Conservation (phyloP, 2,329 filamentous ascomycete genomes). For the Bipolaris cookei region DNA sequence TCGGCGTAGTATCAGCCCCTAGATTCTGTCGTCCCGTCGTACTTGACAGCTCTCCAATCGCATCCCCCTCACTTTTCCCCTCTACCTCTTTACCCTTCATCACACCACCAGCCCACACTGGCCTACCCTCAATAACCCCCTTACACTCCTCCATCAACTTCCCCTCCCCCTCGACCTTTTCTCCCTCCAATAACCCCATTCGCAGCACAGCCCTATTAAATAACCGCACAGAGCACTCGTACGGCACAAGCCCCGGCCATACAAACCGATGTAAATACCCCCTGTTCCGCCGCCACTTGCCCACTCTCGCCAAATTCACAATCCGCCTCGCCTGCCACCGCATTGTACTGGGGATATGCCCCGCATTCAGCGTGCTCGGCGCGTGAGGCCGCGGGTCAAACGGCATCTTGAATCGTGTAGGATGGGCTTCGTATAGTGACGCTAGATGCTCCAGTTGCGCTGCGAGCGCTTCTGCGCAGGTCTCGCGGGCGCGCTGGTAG, state of each 20-base stretch:
- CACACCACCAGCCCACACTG: neutral
- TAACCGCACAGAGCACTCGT: conserved; percentile 10
- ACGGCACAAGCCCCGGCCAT: conserved; percentile 17
- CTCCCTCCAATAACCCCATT: neutral
- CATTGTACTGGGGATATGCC: conserved; percentile 6
- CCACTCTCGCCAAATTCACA: neutral
- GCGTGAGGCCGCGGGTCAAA: conserved; percentile 10
- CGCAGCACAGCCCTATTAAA: conserved; percentile 2
- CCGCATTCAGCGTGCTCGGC: conserved; percentile 1
- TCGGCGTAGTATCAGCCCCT: neutral
- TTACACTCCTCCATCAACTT: neutral
- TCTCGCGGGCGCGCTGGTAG: conserved; percentile 9
- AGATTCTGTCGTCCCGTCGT: neutral
- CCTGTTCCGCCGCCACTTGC: neutral
- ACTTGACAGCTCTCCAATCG: neutral
- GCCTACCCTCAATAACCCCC: neutral
- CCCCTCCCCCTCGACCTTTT: no score
- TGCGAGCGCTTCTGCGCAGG: conserved; percentile 8
- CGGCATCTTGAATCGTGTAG: conserved; percentile 13
- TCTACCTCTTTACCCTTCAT: neutral
- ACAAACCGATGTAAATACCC: conserved; percentile 4
- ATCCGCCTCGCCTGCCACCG: neutral
- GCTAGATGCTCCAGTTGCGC: conserved; percentile 8
- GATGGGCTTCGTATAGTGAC: conserved; percentile 14
- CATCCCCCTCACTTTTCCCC: neutral